Percentiles rank a stretch among this genome's conserved stretches.
Evolutionary conservation across 305 asterid species (phyloP).

Genomic region (Euphrasia arctica): DNA sequence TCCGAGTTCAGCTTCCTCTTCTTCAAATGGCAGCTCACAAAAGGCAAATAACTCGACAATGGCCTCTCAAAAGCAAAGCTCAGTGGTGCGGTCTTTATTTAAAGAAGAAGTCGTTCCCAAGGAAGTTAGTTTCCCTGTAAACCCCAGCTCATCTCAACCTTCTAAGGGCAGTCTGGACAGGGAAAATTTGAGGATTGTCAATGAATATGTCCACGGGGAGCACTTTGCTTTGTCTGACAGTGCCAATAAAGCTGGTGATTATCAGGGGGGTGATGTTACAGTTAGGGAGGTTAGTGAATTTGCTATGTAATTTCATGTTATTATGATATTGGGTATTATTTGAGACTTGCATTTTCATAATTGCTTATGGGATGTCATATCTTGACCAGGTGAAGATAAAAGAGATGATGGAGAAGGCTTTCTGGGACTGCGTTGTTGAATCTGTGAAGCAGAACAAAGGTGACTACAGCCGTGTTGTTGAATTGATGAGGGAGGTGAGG

Average conservation of each 20-base stretch:
- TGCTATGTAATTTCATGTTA: background rate
- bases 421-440: constrained; percentile 87
- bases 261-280: constrained; percentile 29
- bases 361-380: background rate
- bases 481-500: constrained; percentile 75
- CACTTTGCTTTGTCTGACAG: constrained; percentile 42
- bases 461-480: constrained; percentile 57
- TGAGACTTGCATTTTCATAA: background rate
- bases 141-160: constrained; percentile 21
- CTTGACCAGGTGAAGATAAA: constrained; percentile 55
- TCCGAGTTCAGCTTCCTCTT: constrained; percentile 37
- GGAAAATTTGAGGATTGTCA: constrained; percentile 78
- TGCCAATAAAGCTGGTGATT: constrained; percentile 33
- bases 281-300: constrained; percentile 39
- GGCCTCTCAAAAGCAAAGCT: constrained; percentile 38
- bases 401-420: constrained; percentile 79
- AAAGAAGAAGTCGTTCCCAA: constrained; percentile 34
- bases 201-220: constrained; percentile 83
- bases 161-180: constrained; percentile 44
- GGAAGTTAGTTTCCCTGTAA: constrained; percentile 34
- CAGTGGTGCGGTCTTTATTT: constrained; percentile 61
- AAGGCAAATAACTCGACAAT: constrained; percentile 33
- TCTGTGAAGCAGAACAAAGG: constrained; percentile 64
- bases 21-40: constrained; percentile 36
- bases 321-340: constrained; percentile 2